Conservation (phyloP, 2,329 filamentous ascomycete species). For the Apiospora pterosperma region DNA sequence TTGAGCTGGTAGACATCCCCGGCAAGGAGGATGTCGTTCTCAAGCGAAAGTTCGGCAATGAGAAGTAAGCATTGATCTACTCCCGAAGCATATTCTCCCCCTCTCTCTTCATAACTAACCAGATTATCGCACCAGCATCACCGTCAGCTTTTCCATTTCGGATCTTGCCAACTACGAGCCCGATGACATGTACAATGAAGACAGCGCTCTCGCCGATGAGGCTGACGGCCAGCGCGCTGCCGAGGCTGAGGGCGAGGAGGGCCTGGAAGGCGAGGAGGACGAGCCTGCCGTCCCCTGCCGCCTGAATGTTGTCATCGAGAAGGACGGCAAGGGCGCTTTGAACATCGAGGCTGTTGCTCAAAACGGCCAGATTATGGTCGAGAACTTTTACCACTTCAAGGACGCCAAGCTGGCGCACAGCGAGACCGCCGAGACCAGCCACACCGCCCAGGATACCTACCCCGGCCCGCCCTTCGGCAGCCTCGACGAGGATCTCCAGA, state of each 20-base stretch:
- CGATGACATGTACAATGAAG: constrained; percentile 56
- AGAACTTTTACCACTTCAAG: constrained; percentile 86
- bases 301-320: constrained; percentile 84
- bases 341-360: constrained; percentile 83
- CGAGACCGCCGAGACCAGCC: constrained; percentile 71
- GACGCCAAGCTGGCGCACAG: constrained; percentile 75
- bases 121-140: constrained; percentile 51
- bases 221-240: constrained; percentile 35
- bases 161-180: constrained; percentile 69
- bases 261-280: constrained; percentile 47
- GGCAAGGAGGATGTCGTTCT: constrained; percentile 88
- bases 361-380: constrained; percentile 81
- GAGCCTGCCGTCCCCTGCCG: constrained; percentile 69
- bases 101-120: constrained; percentile 14
- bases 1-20: constrained; percentile 75
- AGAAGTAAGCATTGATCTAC: constrained; percentile 61
- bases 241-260: constrained; percentile 49
- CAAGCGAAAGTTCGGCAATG: constrained; percentile 77
- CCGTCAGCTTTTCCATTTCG: constrained; percentile 78
- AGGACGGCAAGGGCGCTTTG: constrained; percentile 79
- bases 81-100: constrained; percentile 28
- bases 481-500: constrained; percentile 93
- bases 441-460: constrained; percentile 75
- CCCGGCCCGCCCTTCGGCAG: constrained; percentile 89
- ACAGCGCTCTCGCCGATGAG: constrained; percentile 52